These are phyloP conservation scores for Cerioporus squamosus DNA, from an alignment of 1,284 basidiomycete genomes.

Conservation along the genomic window DNA sequence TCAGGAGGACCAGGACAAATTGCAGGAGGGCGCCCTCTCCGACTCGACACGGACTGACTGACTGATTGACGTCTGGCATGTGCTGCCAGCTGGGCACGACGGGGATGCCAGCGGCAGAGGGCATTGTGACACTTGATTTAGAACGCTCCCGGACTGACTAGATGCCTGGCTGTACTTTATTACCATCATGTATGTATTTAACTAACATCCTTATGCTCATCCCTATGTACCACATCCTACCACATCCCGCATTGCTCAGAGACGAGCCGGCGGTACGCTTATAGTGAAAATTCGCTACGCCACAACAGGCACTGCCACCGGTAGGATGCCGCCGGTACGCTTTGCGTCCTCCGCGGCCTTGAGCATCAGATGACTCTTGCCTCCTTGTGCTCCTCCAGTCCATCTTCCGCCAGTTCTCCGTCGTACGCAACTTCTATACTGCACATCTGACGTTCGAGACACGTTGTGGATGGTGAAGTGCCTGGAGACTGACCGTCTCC, in stretches of 20 bases:
- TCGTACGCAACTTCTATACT: neutral
- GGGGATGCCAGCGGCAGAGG: too few relatives aligned
- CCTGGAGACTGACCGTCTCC: too few relatives aligned
- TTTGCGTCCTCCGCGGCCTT: neutral
- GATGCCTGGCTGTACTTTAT: neutral
- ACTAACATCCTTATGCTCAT: neutral
- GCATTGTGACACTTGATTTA: neutral
- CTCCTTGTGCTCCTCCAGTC: neutral
- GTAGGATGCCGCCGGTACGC: conserved; percentile 13
- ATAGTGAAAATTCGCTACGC: neutral
- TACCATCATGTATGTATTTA: neutral
- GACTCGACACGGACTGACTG: conserved; percentile 9
- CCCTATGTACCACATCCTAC: neutral
- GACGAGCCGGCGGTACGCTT: neutral
- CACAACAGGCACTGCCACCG: conserved; percentile 25
- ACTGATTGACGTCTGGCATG: neutral
- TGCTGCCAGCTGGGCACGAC: too few relatives aligned
- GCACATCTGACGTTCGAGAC: conserved; percentile 9
- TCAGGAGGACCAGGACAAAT: conserved; percentile 24
- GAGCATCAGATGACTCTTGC: conserved; percentile 14
- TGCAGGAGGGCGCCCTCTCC: conserved; percentile 8
- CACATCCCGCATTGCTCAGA: neutral
- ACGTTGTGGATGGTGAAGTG: neutral
- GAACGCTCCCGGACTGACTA: neutral
- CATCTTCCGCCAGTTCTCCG: neutral